Base-by-base conservation (phyloP, 371 early-diverging fungal species). In the Basidiobolus heterosporus region DNA sequence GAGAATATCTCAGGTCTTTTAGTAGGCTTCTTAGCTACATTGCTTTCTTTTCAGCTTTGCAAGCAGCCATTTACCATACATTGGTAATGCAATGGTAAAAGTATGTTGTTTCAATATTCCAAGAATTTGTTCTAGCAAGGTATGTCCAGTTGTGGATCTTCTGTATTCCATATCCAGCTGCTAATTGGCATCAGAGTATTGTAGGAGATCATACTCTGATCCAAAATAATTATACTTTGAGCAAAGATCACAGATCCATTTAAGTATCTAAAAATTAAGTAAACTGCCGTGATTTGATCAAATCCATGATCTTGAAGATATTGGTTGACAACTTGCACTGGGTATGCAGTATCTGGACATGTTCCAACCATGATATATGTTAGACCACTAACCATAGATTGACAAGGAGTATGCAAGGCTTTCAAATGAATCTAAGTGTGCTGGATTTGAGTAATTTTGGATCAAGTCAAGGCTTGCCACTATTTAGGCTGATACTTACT, bases 81-180 rank as follows among this genome's bases (percentile, higher is more conserved):
- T 55, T 56, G 4, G 57, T 51, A 13, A 56, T 3, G 55, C 48
- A 41, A 20, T 2, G 2, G 58, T 52, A 7, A 50, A 37, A 47
- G 36, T 35, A 11, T 3, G 16, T 39, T 55, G 48, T 16, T 37
- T 41, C 18, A 48, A 57, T 17, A 19, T 9, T 20, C 55, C 55
- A 55, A 4, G 16, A 36, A 23, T 50, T 47, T 17, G 56, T 50
- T 8, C 19, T 24, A 2, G 22, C 3, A 46, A 18, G 19, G 53
- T 39, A 50, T 36, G 49, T 24, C 55, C 55, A 20, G 54, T 20
- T 3, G 45, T 22, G 5, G 55, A 55, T 39, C 41, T 53, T 8
- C 45, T 15, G 30, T 17, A 22, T 14, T 48, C 30, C 38, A 36
- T 40, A n/a, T 46, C 19, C 13, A 6, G 14, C 38, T 23, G 57